Evolutionary conservation across 2,329 filamentous ascomycete species (phyloP).

Genomic region (Cordyceps pruinosa): DNA sequence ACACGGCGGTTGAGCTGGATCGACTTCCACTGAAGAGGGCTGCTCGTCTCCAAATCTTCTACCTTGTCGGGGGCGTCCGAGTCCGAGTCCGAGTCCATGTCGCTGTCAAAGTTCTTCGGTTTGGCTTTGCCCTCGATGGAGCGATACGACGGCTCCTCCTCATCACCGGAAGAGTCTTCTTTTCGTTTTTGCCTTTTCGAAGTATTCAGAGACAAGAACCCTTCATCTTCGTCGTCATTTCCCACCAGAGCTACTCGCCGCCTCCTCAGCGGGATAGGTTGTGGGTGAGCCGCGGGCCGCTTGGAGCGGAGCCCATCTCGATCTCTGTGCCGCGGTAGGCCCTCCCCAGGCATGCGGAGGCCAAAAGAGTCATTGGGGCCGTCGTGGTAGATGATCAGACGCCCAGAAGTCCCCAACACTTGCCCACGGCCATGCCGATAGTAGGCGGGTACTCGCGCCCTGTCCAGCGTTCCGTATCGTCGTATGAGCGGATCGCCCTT

Average conservation of each 20-base stretch:
- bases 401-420: conserved; percentile 58
- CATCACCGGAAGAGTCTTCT: conserved; percentile 36
- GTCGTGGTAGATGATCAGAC: conserved; percentile 60
- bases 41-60: conserved; percentile 27
- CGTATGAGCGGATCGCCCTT: conserved; percentile 72
- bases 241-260: conserved; percentile 14
- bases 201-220: conserved; percentile 42
- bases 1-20: conserved; percentile 57
- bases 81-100: conserved; percentile 43
- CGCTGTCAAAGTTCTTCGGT: conserved; percentile 39
- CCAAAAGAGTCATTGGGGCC: conserved; percentile 50
- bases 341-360: conserved; percentile 38
- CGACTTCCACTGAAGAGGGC: conserved; percentile 46
- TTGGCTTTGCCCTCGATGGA: conserved; percentile 61
- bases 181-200: conserved; percentile 37
- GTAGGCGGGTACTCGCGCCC: conserved; percentile 65
- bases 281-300: conserved; percentile 26
- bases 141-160: conserved; percentile 51
- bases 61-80: conserved; percentile 33
- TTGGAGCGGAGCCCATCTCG: conserved; percentile 17
- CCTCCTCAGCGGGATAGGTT: conserved; percentile 34
- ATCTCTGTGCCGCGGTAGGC: conserved; percentile 16
- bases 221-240: conserved; percentile 26
- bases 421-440: conserved; percentile 60
- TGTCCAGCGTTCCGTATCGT: conserved; percentile 66